Conservation (phyloP, 495 filamentous ascomycete species). For the Trichoderma orchidacearum region DNA sequence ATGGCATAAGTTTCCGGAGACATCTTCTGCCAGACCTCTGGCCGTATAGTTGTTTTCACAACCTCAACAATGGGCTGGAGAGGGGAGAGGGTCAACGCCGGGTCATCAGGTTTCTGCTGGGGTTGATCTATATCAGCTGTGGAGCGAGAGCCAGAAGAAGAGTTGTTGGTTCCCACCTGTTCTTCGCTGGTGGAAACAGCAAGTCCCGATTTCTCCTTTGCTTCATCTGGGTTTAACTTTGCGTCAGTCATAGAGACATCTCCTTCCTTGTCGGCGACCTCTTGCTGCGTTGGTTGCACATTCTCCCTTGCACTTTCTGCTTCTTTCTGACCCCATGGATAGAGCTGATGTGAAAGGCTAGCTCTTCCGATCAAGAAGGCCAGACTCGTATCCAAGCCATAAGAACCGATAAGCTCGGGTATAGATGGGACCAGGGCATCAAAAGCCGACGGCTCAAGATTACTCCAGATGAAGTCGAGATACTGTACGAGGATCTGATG, state of each 20-base stretch:
- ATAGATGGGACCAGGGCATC: constrained; percentile 69
- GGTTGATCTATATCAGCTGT: not conserved
- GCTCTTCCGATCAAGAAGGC: constrained; percentile 80
- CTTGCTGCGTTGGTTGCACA: constrained; percentile 10
- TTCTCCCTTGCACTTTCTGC: constrained; percentile 13
- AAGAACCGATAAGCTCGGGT: constrained; percentile 57
- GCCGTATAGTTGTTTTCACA: constrained; percentile 46
- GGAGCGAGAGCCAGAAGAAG: not conserved
- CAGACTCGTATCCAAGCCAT: constrained; percentile 64
- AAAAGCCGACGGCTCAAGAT: constrained; percentile 64
- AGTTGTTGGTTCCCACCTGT: not conserved
- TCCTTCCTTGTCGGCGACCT: constrained; percentile 21
- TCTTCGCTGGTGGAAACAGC: not conserved
- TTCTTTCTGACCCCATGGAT: constrained; percentile 7
- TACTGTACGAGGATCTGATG: constrained; percentile 76
- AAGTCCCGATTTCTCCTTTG: not conserved
- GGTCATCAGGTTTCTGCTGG: not conserved
- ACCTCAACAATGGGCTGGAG: constrained; percentile 62
- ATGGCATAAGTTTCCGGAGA: constrained; percentile 71
- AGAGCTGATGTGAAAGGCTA: constrained; percentile 40
- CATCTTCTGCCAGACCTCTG: constrained; percentile 49
- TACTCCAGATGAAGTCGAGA: constrained; percentile 73
- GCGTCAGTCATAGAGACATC: constrained; percentile 22
- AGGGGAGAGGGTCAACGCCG: not conserved
- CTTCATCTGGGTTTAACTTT: not conserved